These are phyloP conservation scores for Penicillium sp. DNA, from an alignment of 2,329 filamentous ascomycete genomes.

Conservation along the genomic window DNA sequence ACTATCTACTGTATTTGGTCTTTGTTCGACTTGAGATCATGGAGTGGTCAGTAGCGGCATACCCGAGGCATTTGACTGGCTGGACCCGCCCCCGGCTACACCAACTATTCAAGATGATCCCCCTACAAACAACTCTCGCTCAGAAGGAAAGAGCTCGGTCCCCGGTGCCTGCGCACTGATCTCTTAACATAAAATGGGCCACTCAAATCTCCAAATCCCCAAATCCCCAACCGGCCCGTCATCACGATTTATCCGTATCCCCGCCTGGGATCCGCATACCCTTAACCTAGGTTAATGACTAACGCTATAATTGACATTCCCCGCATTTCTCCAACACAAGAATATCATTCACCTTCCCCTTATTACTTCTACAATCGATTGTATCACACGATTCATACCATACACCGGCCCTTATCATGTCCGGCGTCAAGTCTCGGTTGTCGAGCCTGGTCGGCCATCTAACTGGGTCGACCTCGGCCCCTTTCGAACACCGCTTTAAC, in stretches of 20 bases:
- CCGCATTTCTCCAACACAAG: conserved; percentile 18
- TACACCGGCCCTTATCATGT: conserved; percentile 18
- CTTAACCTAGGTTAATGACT: conserved; percentile 19
- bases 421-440: conserved; percentile 26
- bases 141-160: not conserved
- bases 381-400: not conserved
- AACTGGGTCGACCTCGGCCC: conserved; percentile 10
- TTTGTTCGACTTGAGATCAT: too few relatives aligned
- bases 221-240: not conserved
- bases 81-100: not conserved
- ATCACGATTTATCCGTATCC: conserved; percentile 2
- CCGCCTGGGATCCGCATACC: conserved; percentile 14
- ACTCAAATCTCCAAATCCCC: not conserved
- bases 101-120: not conserved
- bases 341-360: not conserved
- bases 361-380: not conserved
- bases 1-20: too few relatives aligned
- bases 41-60: too few relatives aligned
- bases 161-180: not conserved
- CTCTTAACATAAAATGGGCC: not conserved
- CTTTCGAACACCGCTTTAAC: conserved; percentile 37
- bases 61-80: too few relatives aligned
- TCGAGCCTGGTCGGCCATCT: conserved; percentile 33
- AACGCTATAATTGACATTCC: conserved; percentile 3
- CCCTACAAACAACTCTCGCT: not conserved